These are phyloP conservation scores for Calocybe indica DNA, from an alignment of 768 basidiomycete species.

Conservation along the genomic window DNA sequence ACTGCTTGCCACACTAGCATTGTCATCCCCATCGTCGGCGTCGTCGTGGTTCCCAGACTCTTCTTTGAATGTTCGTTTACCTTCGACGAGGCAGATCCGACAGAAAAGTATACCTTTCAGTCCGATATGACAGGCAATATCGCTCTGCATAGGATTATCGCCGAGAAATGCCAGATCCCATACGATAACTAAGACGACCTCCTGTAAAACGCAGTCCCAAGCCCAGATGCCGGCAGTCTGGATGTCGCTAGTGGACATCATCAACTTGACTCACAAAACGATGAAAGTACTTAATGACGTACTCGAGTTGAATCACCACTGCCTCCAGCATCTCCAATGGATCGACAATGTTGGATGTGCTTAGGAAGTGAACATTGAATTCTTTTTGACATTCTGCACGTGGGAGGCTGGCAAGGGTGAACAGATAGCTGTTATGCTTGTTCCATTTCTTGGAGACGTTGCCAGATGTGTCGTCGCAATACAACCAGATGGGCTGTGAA, in stretches of 20 bases:
- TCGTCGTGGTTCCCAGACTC: constrained; percentile 6
- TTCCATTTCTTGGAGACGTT: constrained; percentile 45
- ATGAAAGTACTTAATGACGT: not conserved
- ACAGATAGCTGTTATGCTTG: constrained; percentile 32
- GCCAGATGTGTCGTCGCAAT: constrained; percentile 38
- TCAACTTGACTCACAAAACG: not conserved
- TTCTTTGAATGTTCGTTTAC: constrained; percentile 9
- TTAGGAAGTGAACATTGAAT: constrained; percentile 33
- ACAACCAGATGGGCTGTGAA: constrained; percentile 27
- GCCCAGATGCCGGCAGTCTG: constrained; percentile 29
- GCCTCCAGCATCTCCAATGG: constrained; percentile 39
- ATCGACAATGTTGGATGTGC: constrained; percentile 32
- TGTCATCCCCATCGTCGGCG: not conserved
- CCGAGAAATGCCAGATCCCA: constrained; percentile 27
- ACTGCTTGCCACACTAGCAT: not conserved
- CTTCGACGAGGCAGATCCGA: constrained; percentile 28
- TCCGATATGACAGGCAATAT: constrained; percentile 39
- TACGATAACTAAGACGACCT: constrained; percentile 23
- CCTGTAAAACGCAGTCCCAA: constrained; percentile 24
- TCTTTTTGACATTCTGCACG: constrained; percentile 18
- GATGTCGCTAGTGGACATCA: constrained; percentile 9
- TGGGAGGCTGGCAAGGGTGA: constrained; percentile 30
- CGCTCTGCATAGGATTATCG: constrained; percentile 43
- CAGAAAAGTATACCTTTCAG: constrained; percentile 33
- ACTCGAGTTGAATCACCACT: constrained; percentile 12